Evolutionary conservation across 2,329 filamentous ascomycete genomes (phyloP).

Genomic region (Decorospora gaudefroyi): DNA sequence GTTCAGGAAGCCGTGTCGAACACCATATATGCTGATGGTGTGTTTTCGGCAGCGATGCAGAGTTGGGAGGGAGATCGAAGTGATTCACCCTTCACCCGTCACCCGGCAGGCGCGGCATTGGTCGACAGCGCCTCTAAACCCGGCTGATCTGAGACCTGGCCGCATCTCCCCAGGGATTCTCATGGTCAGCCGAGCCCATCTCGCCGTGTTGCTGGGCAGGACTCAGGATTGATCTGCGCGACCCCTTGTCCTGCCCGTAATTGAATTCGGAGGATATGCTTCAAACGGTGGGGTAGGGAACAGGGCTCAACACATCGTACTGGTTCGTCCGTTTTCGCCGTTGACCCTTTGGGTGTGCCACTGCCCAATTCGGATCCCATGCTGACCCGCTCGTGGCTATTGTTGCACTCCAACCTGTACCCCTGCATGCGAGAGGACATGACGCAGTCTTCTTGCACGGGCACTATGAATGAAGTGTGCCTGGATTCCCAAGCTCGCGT

Average conservation of each 20-base stretch:
- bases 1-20: constrained; percentile 24
- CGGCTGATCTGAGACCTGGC: constrained; percentile 48
- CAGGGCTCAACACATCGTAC: constrained; percentile 25
- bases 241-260: constrained; percentile 40
- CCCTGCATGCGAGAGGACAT: constrained; percentile 7
- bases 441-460: not conserved
- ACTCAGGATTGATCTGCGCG: constrained; percentile 42
- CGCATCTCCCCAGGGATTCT: constrained; percentile 25
- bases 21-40: constrained; percentile 24
- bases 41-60: constrained; percentile 26
- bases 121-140: constrained; percentile 22
- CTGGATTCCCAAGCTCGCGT: not conserved
- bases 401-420: constrained; percentile 4
- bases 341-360: constrained; percentile 14
- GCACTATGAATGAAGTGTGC: not conserved
- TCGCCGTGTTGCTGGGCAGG: constrained; percentile 33
- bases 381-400: constrained; percentile 9
- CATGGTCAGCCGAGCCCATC: constrained; percentile 37
- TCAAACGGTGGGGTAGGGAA: constrained; percentile 37
- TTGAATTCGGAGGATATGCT: constrained; percentile 38
- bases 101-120: constrained; percentile 19
- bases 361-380: constrained; percentile 14
- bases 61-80: constrained; percentile 15
- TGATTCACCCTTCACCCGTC: constrained; percentile 15
- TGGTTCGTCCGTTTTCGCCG: constrained; percentile 19